Evolutionary conservation across 805 yeast species (phyloP), one percentile per base, ranked within the genome.

Genomic region (Kazachstania kunashirensis): DNA sequence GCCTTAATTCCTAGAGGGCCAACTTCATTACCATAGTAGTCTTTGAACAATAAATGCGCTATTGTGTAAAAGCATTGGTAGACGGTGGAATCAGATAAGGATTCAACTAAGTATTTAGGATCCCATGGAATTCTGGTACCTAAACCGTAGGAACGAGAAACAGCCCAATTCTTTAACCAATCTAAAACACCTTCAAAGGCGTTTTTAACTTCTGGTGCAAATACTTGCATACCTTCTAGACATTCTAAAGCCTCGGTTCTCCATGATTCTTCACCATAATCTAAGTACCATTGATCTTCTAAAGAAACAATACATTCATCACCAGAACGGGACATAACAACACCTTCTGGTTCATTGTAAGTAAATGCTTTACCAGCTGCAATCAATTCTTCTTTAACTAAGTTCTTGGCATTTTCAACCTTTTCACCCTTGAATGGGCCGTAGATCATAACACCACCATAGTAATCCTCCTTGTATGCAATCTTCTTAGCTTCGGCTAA

Each of bases 111-210:
- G 56, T 82, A 88, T 58, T 79, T 79, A 47, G 82, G 80, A 67
- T 92, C 98, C 98, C 98, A 92, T 41, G 98, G 98, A 48, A 92
- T 75, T 57, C 68, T 79, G 40, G 96, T 78, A 60, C 98, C 98
- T 49, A 92, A 71, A 59, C 98, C 98, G 52, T 84, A 92, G 39
- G 94, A 79, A 70, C 98, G 83, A 40, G 95, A 84, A 41, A 92
- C 84, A 36, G 98, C 97, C 98, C 98, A 92, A 69, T 86, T 88
- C 67, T 81, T 84, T 55, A 92, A 75, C 98, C 98, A 92, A 49
- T 80, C 94, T 53, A 92, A 70, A 40, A 84, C 95, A 61, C 86
- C 88, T 63, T 86, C 95, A 52, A 92, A 89, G 6, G 94, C 95
- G 55, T 89, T 77, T 52, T 81, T 73, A 29, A 94, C 84, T 66